These are phyloP conservation scores for Tricholoma bakamatsutake DNA, from an alignment of 768 basidiomycete species.

Conservation along the genomic window DNA sequence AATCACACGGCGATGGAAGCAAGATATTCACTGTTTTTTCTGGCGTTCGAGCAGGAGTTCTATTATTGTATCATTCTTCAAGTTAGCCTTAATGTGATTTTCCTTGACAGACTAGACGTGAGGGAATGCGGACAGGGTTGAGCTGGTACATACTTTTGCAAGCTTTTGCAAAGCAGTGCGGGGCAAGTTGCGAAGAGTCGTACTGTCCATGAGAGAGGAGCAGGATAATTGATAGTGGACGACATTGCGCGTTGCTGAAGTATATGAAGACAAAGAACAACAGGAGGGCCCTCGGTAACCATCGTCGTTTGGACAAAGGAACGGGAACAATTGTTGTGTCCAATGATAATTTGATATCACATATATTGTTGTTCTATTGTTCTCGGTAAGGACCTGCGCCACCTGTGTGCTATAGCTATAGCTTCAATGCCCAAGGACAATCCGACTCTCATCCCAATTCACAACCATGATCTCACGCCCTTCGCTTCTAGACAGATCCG, in stretches of 20 bases:
- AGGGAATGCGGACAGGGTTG: neutral
- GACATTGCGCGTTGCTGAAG: neutral
- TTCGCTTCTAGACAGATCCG: constrained; percentile 3
- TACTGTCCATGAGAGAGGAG: constrained; percentile 3
- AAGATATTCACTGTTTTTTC: neutral
- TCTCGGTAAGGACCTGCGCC: neutral
- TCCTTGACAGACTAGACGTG: constrained; percentile 8
- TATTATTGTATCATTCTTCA: constrained; percentile 15
- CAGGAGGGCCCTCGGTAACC: neutral
- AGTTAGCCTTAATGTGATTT: constrained; percentile 15
- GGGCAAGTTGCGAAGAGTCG: constrained; percentile 5
- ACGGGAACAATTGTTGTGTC: neutral
- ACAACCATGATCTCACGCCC: neutral
- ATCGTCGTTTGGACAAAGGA: neutral
- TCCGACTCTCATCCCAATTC: neutral
- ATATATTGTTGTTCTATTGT: constrained; percentile 9
- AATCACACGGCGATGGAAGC: neutral
- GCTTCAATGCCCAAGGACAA: neutral
- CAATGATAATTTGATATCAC: neutral
- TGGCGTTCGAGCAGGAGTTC: constrained; percentile 10
- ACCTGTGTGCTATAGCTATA: neutral
- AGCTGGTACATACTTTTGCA: constrained; percentile 9
- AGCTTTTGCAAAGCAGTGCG: constrained; percentile 13
- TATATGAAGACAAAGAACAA: neutral
- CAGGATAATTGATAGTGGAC: neutral